Evolutionary conservation across 257 asterid genomes (phyloP).

Genomic region (Nicotiana knightiana): DNA sequence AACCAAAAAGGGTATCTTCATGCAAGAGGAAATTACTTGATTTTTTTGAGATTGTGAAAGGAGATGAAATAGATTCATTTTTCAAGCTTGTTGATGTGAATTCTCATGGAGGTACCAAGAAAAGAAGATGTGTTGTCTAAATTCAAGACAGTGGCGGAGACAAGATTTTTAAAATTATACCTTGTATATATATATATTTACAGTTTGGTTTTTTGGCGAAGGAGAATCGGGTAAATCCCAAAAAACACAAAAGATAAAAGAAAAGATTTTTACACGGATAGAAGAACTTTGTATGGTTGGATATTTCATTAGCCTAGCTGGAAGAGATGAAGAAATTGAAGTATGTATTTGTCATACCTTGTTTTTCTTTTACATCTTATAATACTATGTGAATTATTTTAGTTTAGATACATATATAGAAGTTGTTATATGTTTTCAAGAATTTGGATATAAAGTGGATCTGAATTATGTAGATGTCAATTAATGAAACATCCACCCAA

Average conservation of each 20-base stretch:
- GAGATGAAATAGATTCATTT: slow-evolving; percentile 44
- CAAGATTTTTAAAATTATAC: not conserved
- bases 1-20: slow-evolving; percentile 26
- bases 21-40: slow-evolving; percentile 41
- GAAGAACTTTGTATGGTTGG: no score
- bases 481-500: not conserved
- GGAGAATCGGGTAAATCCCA: no score
- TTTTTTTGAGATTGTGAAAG: slow-evolving; percentile 23
- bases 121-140: slow-evolving; percentile 26
- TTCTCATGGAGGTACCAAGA: slow-evolving; percentile 2
- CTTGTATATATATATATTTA: no score
- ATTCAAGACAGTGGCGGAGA: not conserved
- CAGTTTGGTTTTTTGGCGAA: no score
- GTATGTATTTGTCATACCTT: not conserved
- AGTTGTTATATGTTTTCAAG: not conserved
- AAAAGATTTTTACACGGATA: not conserved
- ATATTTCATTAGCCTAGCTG: no score
- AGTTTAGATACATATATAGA: not conserved
- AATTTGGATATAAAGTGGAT: not conserved
- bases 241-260: not conserved
- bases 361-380: not conserved
- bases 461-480: not conserved
- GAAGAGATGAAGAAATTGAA: not conserved
- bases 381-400: not conserved
- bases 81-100: slow-evolving; percentile 21